Evolutionary conservation across 441 rosid species (phyloP).

Genomic region (Bruguiera hainesii): DNA sequence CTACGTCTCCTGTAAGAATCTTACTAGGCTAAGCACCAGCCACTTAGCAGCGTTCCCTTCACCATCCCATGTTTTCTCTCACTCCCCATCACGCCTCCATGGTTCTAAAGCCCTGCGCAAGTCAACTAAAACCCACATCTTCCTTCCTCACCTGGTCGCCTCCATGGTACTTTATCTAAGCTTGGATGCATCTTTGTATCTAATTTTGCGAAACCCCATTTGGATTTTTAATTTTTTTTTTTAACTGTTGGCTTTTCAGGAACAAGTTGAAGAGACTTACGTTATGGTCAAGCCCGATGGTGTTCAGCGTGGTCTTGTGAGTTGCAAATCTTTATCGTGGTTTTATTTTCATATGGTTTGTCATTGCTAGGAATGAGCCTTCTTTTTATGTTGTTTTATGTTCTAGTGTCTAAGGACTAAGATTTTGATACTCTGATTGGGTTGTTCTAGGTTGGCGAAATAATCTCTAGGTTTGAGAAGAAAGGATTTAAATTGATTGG

Average conservation of each 20-base stretch:
- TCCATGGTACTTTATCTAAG: constrained; percentile 41
- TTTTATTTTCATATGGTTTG: not conserved
- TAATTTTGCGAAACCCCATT: not conserved
- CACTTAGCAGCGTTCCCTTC: constrained; percentile 49
- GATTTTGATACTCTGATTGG: not conserved
- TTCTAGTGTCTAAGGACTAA: not conserved
- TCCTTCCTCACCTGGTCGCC: constrained; percentile 86
- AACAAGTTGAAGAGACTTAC: constrained; percentile 80
- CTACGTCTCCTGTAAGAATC: constrained; percentile 20
- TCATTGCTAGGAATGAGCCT: constrained; percentile 1
- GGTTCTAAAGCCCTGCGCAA: constrained; percentile 29
- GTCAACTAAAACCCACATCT: constrained; percentile 40
- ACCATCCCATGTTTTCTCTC: constrained; percentile 45
- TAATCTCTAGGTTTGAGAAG: constrained; percentile 91
- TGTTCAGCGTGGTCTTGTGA: constrained; percentile 88
- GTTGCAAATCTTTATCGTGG: constrained; percentile 17
- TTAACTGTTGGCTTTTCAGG: constrained; percentile 24
- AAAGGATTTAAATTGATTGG: constrained; percentile 85
- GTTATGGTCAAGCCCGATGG: constrained; percentile 96
- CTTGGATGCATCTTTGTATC: not conserved
- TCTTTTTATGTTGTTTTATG: not conserved
- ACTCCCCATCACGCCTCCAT: constrained; percentile 30
- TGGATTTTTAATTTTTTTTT: not conserved
- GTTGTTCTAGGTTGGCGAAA: constrained; percentile 77
- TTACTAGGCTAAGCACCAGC: constrained; percentile 19